These are phyloP conservation scores for Lumnitzera littorea DNA, from an alignment of 345 rosid genomes.

Conservation along the genomic window DNA sequence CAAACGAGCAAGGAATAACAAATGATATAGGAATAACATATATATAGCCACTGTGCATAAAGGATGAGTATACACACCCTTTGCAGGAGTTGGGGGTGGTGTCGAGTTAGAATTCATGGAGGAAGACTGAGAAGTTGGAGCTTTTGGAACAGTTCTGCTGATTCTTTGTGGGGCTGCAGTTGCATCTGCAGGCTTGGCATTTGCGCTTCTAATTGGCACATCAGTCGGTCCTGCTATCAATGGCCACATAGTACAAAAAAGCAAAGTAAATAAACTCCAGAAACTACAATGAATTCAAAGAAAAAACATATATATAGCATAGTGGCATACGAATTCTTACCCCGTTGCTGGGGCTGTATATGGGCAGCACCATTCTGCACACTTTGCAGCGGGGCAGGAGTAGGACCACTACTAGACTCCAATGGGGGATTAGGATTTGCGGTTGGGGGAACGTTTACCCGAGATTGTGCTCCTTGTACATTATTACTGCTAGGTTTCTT, in stretches of 20 bases:
- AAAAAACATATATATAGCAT: not conserved
- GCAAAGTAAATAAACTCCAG: not conserved
- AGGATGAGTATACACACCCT: slow-evolving; percentile 28
- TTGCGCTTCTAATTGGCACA: slow-evolving; percentile 28
- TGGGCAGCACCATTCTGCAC: slow-evolving; percentile 46
- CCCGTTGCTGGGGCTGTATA: slow-evolving; percentile 45
- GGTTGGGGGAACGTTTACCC: slow-evolving; percentile 37
- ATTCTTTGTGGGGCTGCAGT: slow-evolving; percentile 27
- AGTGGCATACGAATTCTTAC: slow-evolving; percentile 19
- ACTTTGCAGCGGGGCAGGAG: slow-evolving; percentile 26
- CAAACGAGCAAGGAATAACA: not conserved
- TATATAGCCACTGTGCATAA: not conserved
- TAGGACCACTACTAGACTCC: slow-evolving; percentile 12
- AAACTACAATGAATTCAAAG: not conserved
- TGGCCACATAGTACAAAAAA: not conserved
- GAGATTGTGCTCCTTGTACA: slow-evolving; percentile 66
- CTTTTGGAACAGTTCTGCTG: slow-evolving; percentile 60
- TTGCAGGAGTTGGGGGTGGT: slow-evolving; percentile 34
- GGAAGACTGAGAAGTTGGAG: slow-evolving; percentile 73
- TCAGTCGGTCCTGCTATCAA: slow-evolving; percentile 33
- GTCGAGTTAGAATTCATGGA: slow-evolving; percentile 36
- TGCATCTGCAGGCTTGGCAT: slow-evolving; percentile 35
- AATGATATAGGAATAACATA: not conserved
- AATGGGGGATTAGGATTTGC: slow-evolving; percentile 29
- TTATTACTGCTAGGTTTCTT: slow-evolving; percentile 47